These are phyloP conservation scores for Nicotiana paniculata DNA, from an alignment of 257 asterid genomes.

Conservation along the genomic window DNA sequence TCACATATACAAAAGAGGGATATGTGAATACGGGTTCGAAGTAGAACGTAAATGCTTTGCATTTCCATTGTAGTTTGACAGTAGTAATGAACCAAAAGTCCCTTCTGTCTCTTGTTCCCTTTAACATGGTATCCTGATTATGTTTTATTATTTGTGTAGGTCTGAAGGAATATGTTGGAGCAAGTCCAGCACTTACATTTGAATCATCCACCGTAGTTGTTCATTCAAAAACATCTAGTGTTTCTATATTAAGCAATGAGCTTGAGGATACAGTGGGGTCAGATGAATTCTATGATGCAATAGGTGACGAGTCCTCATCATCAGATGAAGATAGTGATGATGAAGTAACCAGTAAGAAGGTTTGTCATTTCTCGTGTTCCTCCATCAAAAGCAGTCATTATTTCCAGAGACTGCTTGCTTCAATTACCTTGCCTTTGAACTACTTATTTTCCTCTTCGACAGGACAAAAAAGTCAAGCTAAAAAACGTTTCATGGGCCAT, in stretches of 20 bases:
- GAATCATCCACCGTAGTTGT: constrained; percentile 43
- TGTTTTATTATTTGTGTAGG: constrained; percentile 35
- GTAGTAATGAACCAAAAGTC: neutral
- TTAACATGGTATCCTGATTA: neutral
- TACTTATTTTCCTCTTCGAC: constrained; percentile 12
- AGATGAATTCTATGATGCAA: constrained; percentile 92
- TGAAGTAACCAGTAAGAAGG: constrained; percentile 47
- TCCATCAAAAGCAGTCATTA: neutral
- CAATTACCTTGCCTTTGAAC: constrained; percentile 3
- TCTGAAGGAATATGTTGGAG: constrained; percentile 87
- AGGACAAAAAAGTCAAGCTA: constrained; percentile 65
- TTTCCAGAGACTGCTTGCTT: neutral
- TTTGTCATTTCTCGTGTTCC: constrained; percentile 15
- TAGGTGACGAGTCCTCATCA: constrained; percentile 60
- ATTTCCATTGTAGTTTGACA: neutral
- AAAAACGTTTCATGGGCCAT: constrained; percentile 87
- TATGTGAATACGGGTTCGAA: neutral
- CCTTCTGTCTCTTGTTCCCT: neutral
- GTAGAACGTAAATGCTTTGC: neutral
- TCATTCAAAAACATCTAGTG: constrained; percentile 51
- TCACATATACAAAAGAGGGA: neutral
- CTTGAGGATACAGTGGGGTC: constrained; percentile 58
- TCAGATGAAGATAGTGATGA: constrained; percentile 55
- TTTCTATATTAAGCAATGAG: constrained; percentile 45
- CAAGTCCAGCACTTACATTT: constrained; percentile 59